Conservation (phyloP, 1,284 basidiomycete genomes). For the Schizophyllum amplum region DNA sequence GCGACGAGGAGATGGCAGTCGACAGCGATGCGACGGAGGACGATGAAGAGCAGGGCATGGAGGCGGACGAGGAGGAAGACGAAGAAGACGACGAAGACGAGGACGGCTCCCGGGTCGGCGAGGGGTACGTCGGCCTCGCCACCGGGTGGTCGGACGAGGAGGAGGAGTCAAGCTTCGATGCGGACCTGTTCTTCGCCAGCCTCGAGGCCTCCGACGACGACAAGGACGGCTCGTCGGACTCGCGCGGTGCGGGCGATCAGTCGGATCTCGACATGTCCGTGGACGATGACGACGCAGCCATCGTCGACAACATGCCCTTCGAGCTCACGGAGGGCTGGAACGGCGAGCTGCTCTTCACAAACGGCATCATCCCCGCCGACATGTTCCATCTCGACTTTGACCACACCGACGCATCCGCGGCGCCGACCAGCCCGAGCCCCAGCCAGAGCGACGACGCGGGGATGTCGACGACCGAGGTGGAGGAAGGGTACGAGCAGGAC, state of each 20-base stretch:
- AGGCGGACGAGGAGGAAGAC: conserved; percentile 37
- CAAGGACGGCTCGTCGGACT: conserved; percentile 23
- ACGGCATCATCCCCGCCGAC: conserved; percentile 41
- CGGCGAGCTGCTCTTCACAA: conserved; percentile 61
- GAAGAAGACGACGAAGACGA: conserved; percentile 35
- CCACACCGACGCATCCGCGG: conserved; percentile 32
- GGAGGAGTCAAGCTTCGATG: conserved; percentile 69
- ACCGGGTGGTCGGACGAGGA: conserved; percentile 67
- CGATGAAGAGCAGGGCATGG: conserved; percentile 46
- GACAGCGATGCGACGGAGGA: conserved; percentile 47
- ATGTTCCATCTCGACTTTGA: conserved; percentile 53
- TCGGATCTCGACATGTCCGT: conserved; percentile 31
- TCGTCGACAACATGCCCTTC: conserved; percentile 37
- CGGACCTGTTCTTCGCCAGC: conserved; percentile 71
- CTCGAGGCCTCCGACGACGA: conserved; percentile 32
- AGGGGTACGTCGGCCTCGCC: conserved; percentile 48
- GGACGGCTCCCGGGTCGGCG: conserved; percentile 31
- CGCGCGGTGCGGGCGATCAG: conserved; percentile 25
- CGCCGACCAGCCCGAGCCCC: conserved; percentile 29
- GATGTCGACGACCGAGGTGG: conserved; percentile 17
- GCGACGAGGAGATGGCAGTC: conserved; percentile 48
- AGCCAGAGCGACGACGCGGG: conserved; percentile 14
- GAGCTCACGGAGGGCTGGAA: conserved; percentile 67
- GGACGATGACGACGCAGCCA: conserved; percentile 20
- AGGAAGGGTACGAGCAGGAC: conserved; percentile 21